Base-by-base conservation (phyloP, 805 yeast genomes). In the Clavispora carvajalis region DNA sequence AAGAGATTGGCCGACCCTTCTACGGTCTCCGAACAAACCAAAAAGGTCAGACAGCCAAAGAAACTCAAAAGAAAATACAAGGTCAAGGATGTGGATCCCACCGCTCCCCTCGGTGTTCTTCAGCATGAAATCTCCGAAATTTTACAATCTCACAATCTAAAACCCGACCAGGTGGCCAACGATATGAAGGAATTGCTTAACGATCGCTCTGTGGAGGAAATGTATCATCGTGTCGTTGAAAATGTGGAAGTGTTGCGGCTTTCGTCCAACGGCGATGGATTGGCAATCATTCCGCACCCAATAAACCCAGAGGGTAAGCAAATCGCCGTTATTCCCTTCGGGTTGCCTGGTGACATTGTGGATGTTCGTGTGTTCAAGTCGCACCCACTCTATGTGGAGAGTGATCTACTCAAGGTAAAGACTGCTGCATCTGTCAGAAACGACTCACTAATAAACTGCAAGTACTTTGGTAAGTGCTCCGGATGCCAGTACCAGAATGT, bases 401-500 rank as follows among this genome's bases (percentile, higher is more conserved):
- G 85, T 9, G 97, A 91, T 57, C 63, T 90, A 38, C 56, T 86
- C 16, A 61, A 70, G 28, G 74, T 87, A 4, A 52, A 65, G 3
- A 45, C 47, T 9, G 37, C 39, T 40, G 63, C 45, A 52, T 67
- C 47, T 3, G 57, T 50, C 34, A 64, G 77, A 54, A 71, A 86
- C 45, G 82, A 85, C 51, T 57, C 67, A 5, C 70, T 85, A 38
- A 78, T 83, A 41, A 74, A 74, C 48, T 88, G 96, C 65, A 73
- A 77, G 47, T 93, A 93, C 65, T 93, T 91, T 65, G 95, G 95
- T 11, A 78, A 79, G 47, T 90, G 97, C 60, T 86, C 95, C 1
- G 98, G 98, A 3, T 90, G 98, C 60, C 98, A 93, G 64, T 88
- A 80, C 58, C 98, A 93, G 59, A 79, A 79, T 59, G 65, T 89